Evolutionary conservation across 257 asterid species (phyloP), one percentile per base, ranked within the genome.

Genomic region (Petunia secreta): DNA sequence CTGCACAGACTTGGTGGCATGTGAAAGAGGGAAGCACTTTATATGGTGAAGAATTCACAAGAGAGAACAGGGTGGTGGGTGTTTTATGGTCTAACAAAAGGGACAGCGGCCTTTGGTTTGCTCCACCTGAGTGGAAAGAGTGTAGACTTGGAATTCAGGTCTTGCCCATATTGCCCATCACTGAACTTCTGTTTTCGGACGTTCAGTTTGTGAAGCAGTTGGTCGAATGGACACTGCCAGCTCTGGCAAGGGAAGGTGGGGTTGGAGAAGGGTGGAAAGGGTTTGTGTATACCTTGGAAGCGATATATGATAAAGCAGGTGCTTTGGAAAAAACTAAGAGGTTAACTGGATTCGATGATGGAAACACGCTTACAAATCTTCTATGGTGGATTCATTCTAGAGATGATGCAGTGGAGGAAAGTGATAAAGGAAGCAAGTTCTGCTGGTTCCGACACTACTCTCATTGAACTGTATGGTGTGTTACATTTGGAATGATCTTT

Each of bases 261-360:
- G 98, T 92, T 14, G 98, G 93, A 39, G 99, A 95, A 84, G 98
- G 98, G 54, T 95, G 99, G 99, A 93, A 92, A 83, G 99, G 98
- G 3, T 95, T 92, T 73, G 77, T 88, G 82, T 92, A 89, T 80
- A 96, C 97, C 1, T 81, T 95, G 89, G 91, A 91, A 82, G 99
- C 93, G 66, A 79, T 90, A 67, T 95, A 92, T 41, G 98, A 93
- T 60, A 86, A 80, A 68, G 85, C 84, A 62, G 87, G 83, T 0
- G 98, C 96, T 6, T 3, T 93, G 11, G 83, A 62, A 34, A 90
- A 88, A 48, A 86, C 91, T 16, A 77, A 87, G 88, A 85, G 53
- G 38, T 83, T 95, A 79, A 87, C 83, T 4, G 97, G 95, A 4
- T 77, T 84, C 15, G 98, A 95, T 64, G 98, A 95, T 83, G 99